phyloP scores from a whole-genome alignment of 2,329 filamentous ascomycete genomes.

The Aureobasidium lini region DNA sequence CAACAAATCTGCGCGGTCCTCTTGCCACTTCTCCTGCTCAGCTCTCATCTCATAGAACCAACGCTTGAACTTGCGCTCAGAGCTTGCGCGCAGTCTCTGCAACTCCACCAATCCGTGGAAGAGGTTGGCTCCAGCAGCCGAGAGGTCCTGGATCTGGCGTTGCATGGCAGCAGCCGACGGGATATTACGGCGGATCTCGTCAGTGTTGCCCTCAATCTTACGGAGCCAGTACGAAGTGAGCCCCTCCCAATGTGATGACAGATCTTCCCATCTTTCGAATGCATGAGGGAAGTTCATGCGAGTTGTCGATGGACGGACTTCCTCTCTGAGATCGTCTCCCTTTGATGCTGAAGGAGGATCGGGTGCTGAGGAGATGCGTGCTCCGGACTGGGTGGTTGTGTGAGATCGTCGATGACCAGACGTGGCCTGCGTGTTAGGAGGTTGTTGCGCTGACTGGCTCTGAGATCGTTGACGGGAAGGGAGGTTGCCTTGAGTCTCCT shows the following conservation, averaged over 20 bases:
- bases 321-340: neutral
- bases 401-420: neutral
- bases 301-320: conserved; percentile 14
- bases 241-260: conserved; percentile 97
- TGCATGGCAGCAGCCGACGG: conserved; percentile 82
- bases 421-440: neutral
- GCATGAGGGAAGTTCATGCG: conserved; percentile 81
- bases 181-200: conserved; percentile 67
- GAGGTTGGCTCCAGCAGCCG: conserved; percentile 89
- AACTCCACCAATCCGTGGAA: conserved; percentile 97
- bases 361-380: conserved; percentile 14
- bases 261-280: conserved; percentile 93
- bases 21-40: conserved; percentile 78
- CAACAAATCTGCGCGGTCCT: conserved; percentile 75
- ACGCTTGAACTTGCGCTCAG: conserved; percentile 93
- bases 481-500: neutral
- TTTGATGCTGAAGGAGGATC: neutral
- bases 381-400: neutral
- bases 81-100: conserved; percentile 86
- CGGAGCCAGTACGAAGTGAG: conserved; percentile 96
- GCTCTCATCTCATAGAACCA: conserved; percentile 96
- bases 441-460: neutral
- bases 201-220: conserved; percentile 80
- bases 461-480: neutral
- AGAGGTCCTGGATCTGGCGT: conserved; percentile 93